Evolutionary conservation across 176 grass and related monocot genomes (phyloP).

Genomic region (Hordeum vulgare): DNA sequence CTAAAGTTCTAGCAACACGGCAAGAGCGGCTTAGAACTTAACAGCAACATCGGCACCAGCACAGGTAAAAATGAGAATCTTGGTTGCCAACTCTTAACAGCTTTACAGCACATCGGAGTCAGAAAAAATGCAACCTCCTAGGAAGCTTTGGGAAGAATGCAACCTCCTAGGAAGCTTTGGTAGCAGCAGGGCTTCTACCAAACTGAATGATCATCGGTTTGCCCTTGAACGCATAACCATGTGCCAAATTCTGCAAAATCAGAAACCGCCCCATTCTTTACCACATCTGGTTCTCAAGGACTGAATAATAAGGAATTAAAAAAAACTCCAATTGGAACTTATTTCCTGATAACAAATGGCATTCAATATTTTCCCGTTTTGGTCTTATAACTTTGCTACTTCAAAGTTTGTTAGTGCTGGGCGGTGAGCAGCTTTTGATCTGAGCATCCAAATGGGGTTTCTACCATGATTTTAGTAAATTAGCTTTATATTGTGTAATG

Average conservation of each 20-base stretch:
- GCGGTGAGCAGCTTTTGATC: background rate
- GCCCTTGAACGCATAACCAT: constrained; percentile 87
- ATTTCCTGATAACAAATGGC: background rate
- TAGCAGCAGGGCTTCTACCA: constrained; percentile 68
- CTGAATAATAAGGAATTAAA: background rate
- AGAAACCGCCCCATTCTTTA: background rate
- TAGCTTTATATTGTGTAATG: background rate
- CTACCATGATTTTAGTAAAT: background rate
- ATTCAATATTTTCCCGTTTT: background rate
- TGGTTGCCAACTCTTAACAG: background rate
- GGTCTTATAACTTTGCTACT: background rate
- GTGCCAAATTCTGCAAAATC: constrained; percentile 72
- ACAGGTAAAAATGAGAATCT: background rate
- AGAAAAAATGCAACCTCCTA: background rate
- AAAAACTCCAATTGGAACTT: background rate
- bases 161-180: constrained; percentile 32
- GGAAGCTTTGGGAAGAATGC: background rate
- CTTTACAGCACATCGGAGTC: background rate
- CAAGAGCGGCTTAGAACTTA: background rate
- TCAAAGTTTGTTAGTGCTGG: background rate
- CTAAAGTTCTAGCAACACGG: background rate
- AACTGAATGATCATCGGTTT: constrained; percentile 95
- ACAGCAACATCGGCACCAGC: background rate
- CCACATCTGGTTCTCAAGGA: background rate
- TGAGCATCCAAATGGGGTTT: background rate